Evolutionary conservation across 768 basidiomycete species (phyloP), one percentile per base, ranked within the genome.

Genomic region (Vishniacozyma victoriae): DNA sequence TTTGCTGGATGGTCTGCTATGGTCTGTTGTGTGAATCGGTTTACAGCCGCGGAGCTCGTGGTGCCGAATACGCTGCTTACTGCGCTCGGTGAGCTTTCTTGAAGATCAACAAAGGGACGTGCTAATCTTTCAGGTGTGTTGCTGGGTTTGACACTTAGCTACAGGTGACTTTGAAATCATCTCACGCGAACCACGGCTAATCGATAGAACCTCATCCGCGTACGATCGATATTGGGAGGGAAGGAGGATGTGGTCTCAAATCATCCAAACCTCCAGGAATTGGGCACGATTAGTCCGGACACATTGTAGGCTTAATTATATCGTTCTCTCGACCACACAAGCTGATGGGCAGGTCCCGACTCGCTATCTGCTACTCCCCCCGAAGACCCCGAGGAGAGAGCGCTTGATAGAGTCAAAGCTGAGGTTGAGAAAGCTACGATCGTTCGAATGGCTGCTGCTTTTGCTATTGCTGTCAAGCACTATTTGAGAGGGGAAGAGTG

Each of bases 401-500:
- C 54, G 18, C 16, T 37, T 5, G 65, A 68, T 41, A 41, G 47
- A 25, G 50, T 50, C 5, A 37, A 53, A 22, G 62, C 55, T 1
- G 44, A 57, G 1, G 45, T 68, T 4, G 66, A 68, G 42, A 68
- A 68, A 52, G 52, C 54, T 15, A 62, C 60, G 1, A 37, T 64
- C n/a, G 63, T 68, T 25, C 48, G 59, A 31, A 55, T 71, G 57
- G 56, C 59, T 35, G 38, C 68, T 35, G 70, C 59, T 1, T 71
- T 66, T 39, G 55, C 67, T 20, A 66, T 71, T 5, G 59, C 65
- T 15, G 63, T 67, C 14, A 72, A 72, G 53, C 70, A 72, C 43
- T 71, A 68, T 39, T 46, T 68, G 4, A 38, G 70, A 33, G 70
- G 70, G 1, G 70, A 71, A 43, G 70, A 69, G 26, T 65, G 70